These are phyloP conservation scores for Diutina siamensis DNA, from an alignment of 1,139 yeast species.

Conservation along the genomic window DNA sequence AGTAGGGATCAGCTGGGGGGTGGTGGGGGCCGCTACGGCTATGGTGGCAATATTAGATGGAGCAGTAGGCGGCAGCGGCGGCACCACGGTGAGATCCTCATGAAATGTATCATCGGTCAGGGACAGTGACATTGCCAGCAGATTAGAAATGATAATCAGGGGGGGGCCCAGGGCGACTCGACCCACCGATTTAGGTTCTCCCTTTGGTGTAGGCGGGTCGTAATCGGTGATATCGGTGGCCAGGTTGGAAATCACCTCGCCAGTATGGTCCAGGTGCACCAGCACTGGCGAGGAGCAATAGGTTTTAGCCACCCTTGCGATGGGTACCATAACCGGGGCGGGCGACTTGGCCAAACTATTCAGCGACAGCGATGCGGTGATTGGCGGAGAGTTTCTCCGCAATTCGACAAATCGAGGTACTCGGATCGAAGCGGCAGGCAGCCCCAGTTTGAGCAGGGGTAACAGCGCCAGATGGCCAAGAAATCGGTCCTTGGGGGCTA, in stretches of 20 bases:
- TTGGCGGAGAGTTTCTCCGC: slow-evolving; percentile 2
- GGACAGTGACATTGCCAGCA: neutral
- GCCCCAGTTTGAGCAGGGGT: slow-evolving; percentile 5
- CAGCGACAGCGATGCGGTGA: neutral
- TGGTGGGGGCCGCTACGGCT: neutral
- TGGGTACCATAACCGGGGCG: neutral
- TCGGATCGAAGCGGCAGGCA: neutral
- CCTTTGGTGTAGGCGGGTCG: slow-evolving; percentile 3
- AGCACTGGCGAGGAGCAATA: slow-evolving; percentile 3
- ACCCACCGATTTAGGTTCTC: neutral
- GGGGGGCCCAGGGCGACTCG: neutral
- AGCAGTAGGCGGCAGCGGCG: neutral
- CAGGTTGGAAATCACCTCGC: slow-evolving; percentile 5
- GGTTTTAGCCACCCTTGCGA: neutral
- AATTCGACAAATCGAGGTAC: slow-evolving; percentile 5
- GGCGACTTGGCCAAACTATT: neutral
- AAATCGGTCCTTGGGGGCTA: slow-evolving; percentile 5
- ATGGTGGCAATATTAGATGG: neutral
- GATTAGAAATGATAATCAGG: neutral
- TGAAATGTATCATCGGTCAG: slow-evolving; percentile 4
- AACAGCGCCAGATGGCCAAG: slow-evolving; percentile 6
- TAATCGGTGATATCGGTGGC: slow-evolving; percentile 6
- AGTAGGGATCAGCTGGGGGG: too few species aligned
- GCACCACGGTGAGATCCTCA: neutral
- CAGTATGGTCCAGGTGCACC: slow-evolving; percentile 5